A percentile compares a stretch with the other conserved stretches of the same genome.
Evolutionary conservation across 441 rosid genomes (phyloP).

Genomic region (Francoa sonchifolia): DNA sequence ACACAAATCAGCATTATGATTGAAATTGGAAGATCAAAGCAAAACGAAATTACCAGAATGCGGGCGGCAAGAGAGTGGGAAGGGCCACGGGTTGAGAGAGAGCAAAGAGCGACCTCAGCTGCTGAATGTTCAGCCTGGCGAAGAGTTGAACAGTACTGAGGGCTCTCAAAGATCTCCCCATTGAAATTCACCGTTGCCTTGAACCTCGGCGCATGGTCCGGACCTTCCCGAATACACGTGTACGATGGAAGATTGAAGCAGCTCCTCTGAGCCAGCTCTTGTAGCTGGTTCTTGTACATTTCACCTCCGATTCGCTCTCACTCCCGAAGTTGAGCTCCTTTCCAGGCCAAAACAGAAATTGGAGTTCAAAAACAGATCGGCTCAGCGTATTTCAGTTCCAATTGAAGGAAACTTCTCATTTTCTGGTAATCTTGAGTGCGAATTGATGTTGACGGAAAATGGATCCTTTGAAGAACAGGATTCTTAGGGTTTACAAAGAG

Average conservation of each 20-base stretch:
- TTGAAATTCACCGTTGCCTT: slow-evolving; percentile 89
- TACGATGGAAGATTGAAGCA: slow-evolving; percentile 92
- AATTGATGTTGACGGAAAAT: too few relatives aligned
- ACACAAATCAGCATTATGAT: too few relatives aligned
- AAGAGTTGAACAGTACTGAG: slow-evolving; percentile 84
- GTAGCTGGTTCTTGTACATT: slow-evolving; percentile 95
- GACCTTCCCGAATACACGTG: slow-evolving; percentile 85
- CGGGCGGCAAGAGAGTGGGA: slow-evolving; percentile 93
- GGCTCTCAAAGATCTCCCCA: slow-evolving; percentile 92
- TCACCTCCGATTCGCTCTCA: slow-evolving; percentile 11
- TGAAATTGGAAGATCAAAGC: too few relatives aligned
- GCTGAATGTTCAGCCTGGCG: slow-evolving; percentile 99
- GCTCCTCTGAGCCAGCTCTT: slow-evolving; percentile 99
- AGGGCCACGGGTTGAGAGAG: slow-evolving; percentile 84
- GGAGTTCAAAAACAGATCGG: too few relatives aligned
- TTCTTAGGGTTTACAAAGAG: too few relatives aligned
- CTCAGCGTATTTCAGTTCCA: too few relatives aligned
- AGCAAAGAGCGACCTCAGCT: slow-evolving; percentile 85
- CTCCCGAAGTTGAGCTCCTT: too few relatives aligned
- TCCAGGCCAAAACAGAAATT: too few relatives aligned
- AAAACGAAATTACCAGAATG: neutral
- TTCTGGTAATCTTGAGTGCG: too few relatives aligned
- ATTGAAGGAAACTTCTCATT: too few relatives aligned
- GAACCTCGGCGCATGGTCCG: slow-evolving; percentile 97
- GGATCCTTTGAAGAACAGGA: too few relatives aligned